Conservation (phyloP, 768 basidiomycete species). For the Boletus fagicola region DNA sequence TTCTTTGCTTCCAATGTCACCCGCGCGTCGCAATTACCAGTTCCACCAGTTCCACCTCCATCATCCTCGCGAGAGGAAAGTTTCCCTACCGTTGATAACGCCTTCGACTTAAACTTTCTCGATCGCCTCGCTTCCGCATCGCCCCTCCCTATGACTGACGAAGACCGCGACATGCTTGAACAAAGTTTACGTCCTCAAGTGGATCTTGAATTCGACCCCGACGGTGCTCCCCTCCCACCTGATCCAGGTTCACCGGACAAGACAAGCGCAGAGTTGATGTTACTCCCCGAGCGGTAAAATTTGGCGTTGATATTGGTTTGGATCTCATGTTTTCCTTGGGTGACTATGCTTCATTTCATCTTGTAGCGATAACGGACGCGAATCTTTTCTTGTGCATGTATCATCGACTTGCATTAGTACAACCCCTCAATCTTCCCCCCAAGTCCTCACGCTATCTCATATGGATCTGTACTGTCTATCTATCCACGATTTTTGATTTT, state of each 20-base stretch:
- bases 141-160: constrained; percentile 37
- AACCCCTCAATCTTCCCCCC: neutral
- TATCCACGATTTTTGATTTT: constrained; percentile 9
- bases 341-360: constrained; percentile 2
- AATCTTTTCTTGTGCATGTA: constrained; percentile 16
- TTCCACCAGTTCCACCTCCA: neutral
- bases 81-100: constrained; percentile 20
- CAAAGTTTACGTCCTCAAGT: constrained; percentile 12
- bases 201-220: constrained; percentile 39
- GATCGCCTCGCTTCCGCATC: constrained; percentile 39
- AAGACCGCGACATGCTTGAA: constrained; percentile 24
- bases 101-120: constrained; percentile 40
- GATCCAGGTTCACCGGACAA: constrained; percentile 48
- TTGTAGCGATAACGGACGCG: constrained; percentile 24
- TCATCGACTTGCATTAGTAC: constrained; percentile 15
- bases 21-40: constrained; percentile 24
- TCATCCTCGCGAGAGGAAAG: constrained; percentile 19
- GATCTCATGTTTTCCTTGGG: neutral
- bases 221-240: constrained; percentile 38
- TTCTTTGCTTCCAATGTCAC: constrained; percentile 50
- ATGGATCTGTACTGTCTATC: constrained; percentile 15
- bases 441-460: constrained; percentile 12
- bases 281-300: constrained; percentile 45
- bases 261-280: constrained; percentile 36
- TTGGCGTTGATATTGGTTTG: neutral